Evolutionary conservation across 768 basidiomycete species (phyloP), one percentile per base, ranked within the genome.

Genomic region (Hortiboletus campestris): DNA sequence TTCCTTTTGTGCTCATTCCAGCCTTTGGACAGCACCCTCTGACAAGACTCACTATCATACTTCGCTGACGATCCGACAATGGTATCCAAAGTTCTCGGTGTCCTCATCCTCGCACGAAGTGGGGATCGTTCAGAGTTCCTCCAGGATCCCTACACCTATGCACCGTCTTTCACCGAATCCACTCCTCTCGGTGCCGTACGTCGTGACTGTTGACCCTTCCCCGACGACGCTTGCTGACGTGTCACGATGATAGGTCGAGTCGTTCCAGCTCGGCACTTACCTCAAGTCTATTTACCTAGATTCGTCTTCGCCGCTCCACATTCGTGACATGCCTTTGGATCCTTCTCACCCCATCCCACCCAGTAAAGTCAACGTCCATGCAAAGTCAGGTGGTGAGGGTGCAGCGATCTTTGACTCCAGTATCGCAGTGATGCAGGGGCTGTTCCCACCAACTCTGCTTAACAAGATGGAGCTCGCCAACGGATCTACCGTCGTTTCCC

Each of bases 361-460:
- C 64, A 80, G 71, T 59, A 80, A 85, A 69, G 78, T 93, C 62
- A 84, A 86, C 63, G 82, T 88, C 43, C 86, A 85, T 58, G 89
- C 88, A 64, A 93, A 93, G 74, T 83, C 84, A 42, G 89, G 89
- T 31, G 85, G 85, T 19, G 91, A 93, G 68, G 88, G 90, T 49
- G 78, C 83, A 7, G 84, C 86, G 36, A 89, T 92, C 60, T 89
- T 91, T 72, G 91, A 94, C 75, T 86, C 87, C 11, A 84, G 89
- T 25, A 86, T 88, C 50, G 91, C 92, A 6, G 74, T 92, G 49
- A 75, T 91, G 41, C 93, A 94, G 67, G 91, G 91, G 11, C 75
- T 94, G 57, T 91, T 86, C 79, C 91, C 91, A 7, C 90, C 91
- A 3, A 88, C 80, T 54, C 71, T 76, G 6, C 78, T 78, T 42